Percentiles rank a stretch among this genome's conserved stretches.
Conservation (phyloP, 352 stramenopile genomes). For the Pseudoperonospora humuli region DNA sequence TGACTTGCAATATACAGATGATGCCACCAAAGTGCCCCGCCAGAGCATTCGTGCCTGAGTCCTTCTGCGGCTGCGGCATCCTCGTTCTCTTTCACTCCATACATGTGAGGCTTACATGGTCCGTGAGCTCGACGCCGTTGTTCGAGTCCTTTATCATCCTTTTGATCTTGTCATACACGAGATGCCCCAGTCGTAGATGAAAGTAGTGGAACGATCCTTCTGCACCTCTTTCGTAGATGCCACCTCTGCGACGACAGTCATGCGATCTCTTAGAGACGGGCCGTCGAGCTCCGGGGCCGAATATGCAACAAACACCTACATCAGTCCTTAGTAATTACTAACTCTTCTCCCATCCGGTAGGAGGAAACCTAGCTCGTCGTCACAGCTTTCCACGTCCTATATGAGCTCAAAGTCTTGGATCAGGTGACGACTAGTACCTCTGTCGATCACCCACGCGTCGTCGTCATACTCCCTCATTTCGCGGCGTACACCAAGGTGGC, state of each 20-base stretch:
- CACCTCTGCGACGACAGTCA: no score
- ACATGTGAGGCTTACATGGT: not conserved
- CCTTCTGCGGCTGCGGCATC: not conserved
- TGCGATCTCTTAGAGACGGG: not conserved
- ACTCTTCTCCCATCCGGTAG: not conserved
- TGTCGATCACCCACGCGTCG: not conserved
- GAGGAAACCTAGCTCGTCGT: not conserved
- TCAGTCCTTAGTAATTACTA: not conserved
- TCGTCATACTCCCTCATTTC: no score
- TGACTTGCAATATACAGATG: slow-evolving; percentile 1
- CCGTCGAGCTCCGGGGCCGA: not conserved
- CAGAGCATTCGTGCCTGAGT: not conserved
- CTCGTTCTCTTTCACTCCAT: not conserved
- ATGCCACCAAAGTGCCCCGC: slow-evolving; percentile 3
- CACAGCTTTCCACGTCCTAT: not conserved
- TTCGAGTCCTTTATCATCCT: not conserved
- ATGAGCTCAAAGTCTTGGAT: not conserved
- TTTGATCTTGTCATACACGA: no score
- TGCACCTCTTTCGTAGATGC: no score
- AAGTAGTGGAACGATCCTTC: not conserved
- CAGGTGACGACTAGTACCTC: not conserved
- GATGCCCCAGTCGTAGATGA: not conserved
- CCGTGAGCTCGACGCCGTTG: not conserved
- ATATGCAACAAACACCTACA: not conserved
- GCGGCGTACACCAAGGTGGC: no score